phyloP scores from a whole-genome alignment of 257 asterid genomes.

The Lithospermum erythrorhizon region DNA sequence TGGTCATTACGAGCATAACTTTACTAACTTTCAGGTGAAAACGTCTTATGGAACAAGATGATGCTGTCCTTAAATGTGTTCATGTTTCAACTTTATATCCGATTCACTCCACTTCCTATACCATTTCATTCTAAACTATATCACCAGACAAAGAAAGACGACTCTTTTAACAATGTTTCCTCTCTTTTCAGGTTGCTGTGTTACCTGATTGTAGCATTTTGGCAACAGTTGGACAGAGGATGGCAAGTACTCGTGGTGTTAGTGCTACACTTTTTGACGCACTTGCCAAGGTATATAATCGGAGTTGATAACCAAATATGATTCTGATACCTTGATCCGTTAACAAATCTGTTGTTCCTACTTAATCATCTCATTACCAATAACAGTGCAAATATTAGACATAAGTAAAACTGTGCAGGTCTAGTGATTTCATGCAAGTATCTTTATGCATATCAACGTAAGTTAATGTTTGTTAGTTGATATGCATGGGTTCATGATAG shows the following conservation, averaged over 20 bases:
- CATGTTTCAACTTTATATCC: background rate
- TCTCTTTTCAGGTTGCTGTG: constrained; percentile 63
- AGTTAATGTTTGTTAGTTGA: no score
- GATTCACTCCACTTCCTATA: background rate
- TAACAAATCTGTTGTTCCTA: background rate
- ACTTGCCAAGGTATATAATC: constrained; percentile 70
- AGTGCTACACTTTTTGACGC: constrained; percentile 96
- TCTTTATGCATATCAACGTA: no score
- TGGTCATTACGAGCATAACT: background rate
- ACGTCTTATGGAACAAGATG: no score
- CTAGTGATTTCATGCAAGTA: no score
- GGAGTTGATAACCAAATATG: background rate
- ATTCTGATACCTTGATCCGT: background rate
- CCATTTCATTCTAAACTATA: constrained; percentile 3
- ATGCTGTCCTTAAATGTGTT: no score
- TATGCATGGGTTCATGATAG: background rate
- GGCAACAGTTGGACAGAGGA: constrained; percentile 97
- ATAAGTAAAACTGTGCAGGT: no score
- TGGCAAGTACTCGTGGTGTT: constrained; percentile 99
- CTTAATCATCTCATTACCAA: background rate
- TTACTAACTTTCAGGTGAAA: background rate
- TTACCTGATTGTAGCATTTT: constrained; percentile 92
- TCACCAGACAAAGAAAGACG: background rate
- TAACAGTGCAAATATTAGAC: background rate
- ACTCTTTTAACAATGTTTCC: background rate